Conservation (phyloP, 1,139 yeast species). For the Saccharomyces pastorianus region DNA sequence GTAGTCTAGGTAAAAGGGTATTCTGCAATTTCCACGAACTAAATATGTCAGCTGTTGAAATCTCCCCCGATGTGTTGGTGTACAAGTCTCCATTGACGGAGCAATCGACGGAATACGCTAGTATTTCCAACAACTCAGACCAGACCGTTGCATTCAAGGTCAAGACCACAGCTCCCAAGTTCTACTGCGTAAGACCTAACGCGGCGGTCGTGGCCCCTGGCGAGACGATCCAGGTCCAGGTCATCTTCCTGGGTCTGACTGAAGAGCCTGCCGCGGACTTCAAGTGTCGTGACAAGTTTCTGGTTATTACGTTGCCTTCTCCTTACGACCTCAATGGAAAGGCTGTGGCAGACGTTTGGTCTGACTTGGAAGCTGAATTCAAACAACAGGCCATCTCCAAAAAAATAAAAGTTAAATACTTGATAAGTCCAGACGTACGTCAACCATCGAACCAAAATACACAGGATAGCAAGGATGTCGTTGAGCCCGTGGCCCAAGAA, state of each 20-base stretch:
- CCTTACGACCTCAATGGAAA: conserved; percentile 48
- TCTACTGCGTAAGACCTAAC: conserved; percentile 93
- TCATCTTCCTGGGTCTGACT: conserved; percentile 75
- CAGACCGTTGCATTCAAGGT: conserved; percentile 80
- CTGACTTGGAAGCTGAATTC: conserved; percentile 54
- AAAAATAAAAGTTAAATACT: conserved; percentile 71
- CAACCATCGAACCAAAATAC: neutral
- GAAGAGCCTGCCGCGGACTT: conserved; percentile 65
- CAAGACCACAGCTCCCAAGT: conserved; percentile 95
- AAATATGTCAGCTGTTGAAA: conserved; percentile 26
- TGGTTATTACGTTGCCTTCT: conserved; percentile 78
- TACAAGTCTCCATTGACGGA: conserved; percentile 68
- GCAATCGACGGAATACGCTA: conserved; percentile 61
- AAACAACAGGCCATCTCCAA: conserved; percentile 56
- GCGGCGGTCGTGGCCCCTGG: conserved; percentile 78
- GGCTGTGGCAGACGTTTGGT: conserved; percentile 63
- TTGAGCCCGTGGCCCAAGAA: neutral
- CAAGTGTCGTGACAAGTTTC: conserved; percentile 85
- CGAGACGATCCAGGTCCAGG: conserved; percentile 60
- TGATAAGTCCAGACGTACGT: conserved; percentile 19
- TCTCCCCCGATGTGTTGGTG: conserved; percentile 40
- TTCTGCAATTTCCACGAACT: neutral
- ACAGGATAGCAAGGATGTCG: conserved; percentile 5
- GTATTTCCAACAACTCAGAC: conserved; percentile 56
- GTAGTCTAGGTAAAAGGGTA: neutral